Evolutionary conservation across 371 early-diverging fungal species (phyloP).

Genomic region (Mucor piriformis): DNA sequence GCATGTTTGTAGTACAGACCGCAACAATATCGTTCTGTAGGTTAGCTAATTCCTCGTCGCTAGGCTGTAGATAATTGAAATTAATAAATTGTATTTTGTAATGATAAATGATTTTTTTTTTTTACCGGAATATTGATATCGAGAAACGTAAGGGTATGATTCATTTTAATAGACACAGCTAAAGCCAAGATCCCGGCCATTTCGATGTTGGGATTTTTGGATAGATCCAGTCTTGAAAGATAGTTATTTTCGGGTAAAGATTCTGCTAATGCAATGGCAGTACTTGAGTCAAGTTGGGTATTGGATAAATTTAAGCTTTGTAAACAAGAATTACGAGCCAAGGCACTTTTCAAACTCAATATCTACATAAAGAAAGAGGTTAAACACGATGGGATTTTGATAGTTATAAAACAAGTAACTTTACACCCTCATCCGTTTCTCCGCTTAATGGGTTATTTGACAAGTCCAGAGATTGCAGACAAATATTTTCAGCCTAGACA

Average conservation of each 20-base stretch:
- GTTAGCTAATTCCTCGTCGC: conserved; percentile 67
- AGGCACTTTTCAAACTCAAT: conserved; percentile 61
- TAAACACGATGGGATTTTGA: not conserved
- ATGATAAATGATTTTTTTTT: not conserved
- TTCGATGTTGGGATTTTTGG: conserved; percentile 73
- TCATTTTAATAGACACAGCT: conserved; percentile 77
- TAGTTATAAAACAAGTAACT: conserved; percentile 28
- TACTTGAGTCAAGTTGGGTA: conserved; percentile 64
- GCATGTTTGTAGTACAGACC: conserved; percentile 74
- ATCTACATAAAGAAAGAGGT: conserved; percentile 46
- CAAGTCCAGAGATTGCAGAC: conserved; percentile 49
- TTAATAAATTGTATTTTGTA: too few species aligned
- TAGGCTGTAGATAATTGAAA: conserved; percentile 38
- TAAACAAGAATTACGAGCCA: conserved; percentile 65
- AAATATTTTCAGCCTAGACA: conserved; percentile 7
- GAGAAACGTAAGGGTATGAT: conserved; percentile 71
- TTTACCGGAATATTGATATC: conserved; percentile 73
- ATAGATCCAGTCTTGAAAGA: conserved; percentile 72
- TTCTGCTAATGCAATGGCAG: conserved; percentile 81
- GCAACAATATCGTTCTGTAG: conserved; percentile 73
- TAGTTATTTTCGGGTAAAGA: conserved; percentile 70
- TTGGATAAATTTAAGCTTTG: conserved; percentile 64
- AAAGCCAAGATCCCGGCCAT: conserved; percentile 83
- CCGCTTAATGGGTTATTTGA: conserved; percentile 49
- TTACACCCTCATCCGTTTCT: conserved; percentile 52